phyloP scores from a whole-genome alignment of 768 basidiomycete genomes.

The Trametes gibbosa region DNA sequence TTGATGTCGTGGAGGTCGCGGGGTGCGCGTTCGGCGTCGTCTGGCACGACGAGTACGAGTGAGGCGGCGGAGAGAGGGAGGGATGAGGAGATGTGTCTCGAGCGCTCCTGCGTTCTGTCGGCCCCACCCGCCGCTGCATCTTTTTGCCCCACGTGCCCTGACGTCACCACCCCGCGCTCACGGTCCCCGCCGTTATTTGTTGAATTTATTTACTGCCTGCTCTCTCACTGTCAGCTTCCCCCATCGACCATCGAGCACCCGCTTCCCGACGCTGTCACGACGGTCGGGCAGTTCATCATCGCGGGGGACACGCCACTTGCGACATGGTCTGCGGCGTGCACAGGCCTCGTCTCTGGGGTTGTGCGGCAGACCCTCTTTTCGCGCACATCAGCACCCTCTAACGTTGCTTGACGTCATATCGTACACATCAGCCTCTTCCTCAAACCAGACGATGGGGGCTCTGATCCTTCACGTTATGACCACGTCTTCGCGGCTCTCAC shows the following conservation, averaged over 20 bases:
- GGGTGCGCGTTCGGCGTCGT: too few species aligned
- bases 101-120: not conserved
- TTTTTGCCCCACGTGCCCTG: constrained; percentile 11
- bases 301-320: too few species aligned
- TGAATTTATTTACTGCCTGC: too few species aligned
- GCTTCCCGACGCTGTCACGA: not conserved
- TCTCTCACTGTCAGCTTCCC: too few species aligned
- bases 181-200: too few species aligned
- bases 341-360: not conserved
- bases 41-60: too few species aligned
- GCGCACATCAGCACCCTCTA: constrained; percentile 13
- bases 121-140: not conserved
- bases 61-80: not conserved
- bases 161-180: constrained; percentile 14
- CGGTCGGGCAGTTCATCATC: too few species aligned
- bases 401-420: constrained; percentile 16
- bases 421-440: constrained; percentile 1
- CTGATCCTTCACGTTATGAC: not conserved
- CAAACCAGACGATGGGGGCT: not conserved
- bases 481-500: too few species aligned
- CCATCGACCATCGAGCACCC: too few species aligned
- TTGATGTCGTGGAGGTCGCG: too few species aligned
- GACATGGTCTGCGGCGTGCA: not conserved
- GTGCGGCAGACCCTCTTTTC: not conserved
- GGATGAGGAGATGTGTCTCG: not conserved